Base-by-base conservation (phyloP, 2,329 filamentous ascomycete genomes). In the Achaetomium macrosporum region DNA sequence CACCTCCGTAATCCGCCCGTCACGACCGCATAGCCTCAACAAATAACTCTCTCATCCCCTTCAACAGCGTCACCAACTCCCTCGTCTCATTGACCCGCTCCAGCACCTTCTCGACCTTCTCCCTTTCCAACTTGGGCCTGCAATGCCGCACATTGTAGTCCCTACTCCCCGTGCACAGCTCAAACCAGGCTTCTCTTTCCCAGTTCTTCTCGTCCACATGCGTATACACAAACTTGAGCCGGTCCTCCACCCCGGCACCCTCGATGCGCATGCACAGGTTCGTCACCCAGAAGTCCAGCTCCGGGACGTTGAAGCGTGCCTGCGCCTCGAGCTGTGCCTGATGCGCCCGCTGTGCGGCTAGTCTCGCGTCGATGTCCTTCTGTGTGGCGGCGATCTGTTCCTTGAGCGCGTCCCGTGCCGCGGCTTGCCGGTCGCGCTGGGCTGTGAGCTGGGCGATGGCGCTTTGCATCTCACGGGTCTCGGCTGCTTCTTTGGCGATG, bases 231-330 rank as follows among this genome's bases (percentile, higher is more conserved):
- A 99, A 96, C 69, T 92, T 92, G 61, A 99, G 76, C 25, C 88
- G 80, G 70, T 96, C 91, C 57, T 88, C 84, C 65, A 82, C 81
- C 1, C 89, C 91, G 0, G 88, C 88, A 1, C 92, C 92, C 66
- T 97, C 92, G 65, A 99, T 95, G 56, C 87, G 78, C 66, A 97
- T 70, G 54, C 92, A 91, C 55, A 99, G 75, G 66, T 92, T 93
- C 50, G 86, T 87, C 68, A 95, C 88, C 93, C 93, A 99, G 67
- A 97, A 97, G 61, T 91, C 88, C 42, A 99, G 78, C 73, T 99
- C 93, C 0, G 93, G 93, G 41, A 88, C 81, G 70, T 99, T 97
- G 70, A 92, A 88, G 33, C 90, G 82, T 50, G 87, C 82, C 72
- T 97, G 92, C 2, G 85, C 81, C 63, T 95, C 89, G 36, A 95